These are phyloP conservation scores for Lobosporangium transversale DNA, from an alignment of 192 early-diverging fungal genomes.

Conservation along the genomic window DNA sequence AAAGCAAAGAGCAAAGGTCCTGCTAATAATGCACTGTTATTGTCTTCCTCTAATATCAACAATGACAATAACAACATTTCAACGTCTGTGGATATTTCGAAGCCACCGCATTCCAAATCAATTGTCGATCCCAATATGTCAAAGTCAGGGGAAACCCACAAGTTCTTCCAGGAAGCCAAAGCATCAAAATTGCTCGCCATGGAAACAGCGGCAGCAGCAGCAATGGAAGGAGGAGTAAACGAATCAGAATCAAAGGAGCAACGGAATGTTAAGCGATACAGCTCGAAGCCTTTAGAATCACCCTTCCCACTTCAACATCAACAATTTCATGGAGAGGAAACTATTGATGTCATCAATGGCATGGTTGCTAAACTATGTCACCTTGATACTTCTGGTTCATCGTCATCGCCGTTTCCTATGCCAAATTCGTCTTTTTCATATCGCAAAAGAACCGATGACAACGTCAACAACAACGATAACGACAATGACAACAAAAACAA, in stretches of 20 bases:
- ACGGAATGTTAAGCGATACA: neutral
- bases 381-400: neutral
- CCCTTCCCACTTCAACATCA: slow-evolving; percentile 31
- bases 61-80: neutral
- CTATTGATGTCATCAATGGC: slow-evolving; percentile 42
- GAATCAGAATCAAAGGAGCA: neutral
- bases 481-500: too few relatives aligned
- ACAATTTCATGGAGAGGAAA: slow-evolving; percentile 47
- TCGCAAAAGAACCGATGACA: too few relatives aligned
- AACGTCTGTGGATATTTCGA: too few relatives aligned
- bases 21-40: neutral
- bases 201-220: neutral
- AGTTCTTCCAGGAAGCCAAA: slow-evolving; percentile 46
- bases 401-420: neutral
- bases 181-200: slow-evolving; percentile 8
- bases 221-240: neutral
- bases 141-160: slow-evolving; percentile 43
- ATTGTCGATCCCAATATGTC: slow-evolving; percentile 50
- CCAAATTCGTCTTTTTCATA: too few relatives aligned
- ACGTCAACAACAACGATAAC: neutral
- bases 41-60: neutral
- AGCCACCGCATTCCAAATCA: neutral
- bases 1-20: slow-evolving; percentile 28
- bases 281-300: slow-evolving; percentile 9
- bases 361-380: slow-evolving; percentile 27